Evolutionary conservation across 345 rosid species (phyloP).

Genomic region (Leavenworthia alabamica): DNA sequence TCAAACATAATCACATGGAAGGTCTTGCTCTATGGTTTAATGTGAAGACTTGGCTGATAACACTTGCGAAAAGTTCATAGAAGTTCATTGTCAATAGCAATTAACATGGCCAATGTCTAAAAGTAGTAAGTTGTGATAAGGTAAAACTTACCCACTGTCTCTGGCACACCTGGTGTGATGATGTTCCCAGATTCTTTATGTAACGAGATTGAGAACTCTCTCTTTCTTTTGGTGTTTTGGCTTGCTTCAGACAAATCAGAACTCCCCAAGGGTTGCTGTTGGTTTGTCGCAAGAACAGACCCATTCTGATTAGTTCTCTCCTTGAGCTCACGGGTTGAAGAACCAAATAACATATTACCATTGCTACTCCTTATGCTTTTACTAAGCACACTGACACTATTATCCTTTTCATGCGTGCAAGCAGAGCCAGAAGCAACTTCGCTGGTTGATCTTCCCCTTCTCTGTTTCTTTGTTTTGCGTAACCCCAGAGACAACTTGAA

Average conservation of each 20-base stretch:
- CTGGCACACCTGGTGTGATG: conserved; percentile 31
- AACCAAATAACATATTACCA: conserved; percentile 24
- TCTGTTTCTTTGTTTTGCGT: conserved; percentile 47
- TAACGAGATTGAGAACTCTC: conserved; percentile 15
- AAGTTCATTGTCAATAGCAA: too few relatives aligned
- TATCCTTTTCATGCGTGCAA: conserved; percentile 27
- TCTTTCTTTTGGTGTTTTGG: conserved; percentile 27
- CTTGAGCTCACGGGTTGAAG: conserved; percentile 28
- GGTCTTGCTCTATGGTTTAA: not conserved
- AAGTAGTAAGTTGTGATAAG: too few relatives aligned
- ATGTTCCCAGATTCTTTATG: conserved; percentile 12
- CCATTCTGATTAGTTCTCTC: conserved; percentile 41
- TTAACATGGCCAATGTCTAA: too few relatives aligned
- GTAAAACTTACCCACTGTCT: conserved; percentile 34
- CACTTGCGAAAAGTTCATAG: too few relatives aligned
- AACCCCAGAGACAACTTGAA: conserved; percentile 38
- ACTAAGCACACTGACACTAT: conserved; percentile 12
- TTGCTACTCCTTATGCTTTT: conserved; percentile 6
- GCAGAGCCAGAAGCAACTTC: conserved; percentile 13
- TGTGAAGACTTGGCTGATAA: not conserved
- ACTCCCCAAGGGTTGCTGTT: conserved; percentile 2
- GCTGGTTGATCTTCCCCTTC: conserved; percentile 35
- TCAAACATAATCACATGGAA: conserved; percentile 5
- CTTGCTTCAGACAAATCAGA: conserved; percentile 18
- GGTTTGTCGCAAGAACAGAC: conserved; percentile 37